phyloP scores from a whole-genome alignment of 371 early-diverging fungal genomes.

The Rhizopus arrhizus region DNA sequence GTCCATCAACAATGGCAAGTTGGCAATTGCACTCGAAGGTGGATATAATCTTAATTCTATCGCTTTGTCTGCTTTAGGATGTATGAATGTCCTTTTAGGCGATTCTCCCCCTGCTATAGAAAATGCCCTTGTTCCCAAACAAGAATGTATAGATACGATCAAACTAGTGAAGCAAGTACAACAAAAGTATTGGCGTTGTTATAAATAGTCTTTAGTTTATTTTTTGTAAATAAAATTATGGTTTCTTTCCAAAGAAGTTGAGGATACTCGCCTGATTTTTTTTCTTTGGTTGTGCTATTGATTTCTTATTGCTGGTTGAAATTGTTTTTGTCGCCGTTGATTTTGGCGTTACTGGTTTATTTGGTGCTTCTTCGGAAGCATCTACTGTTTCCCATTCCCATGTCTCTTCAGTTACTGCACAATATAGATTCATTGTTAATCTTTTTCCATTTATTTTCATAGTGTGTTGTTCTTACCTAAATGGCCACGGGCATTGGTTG shows the following conservation, averaged over 20 bases:
- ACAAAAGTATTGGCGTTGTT: conserved; percentile 54
- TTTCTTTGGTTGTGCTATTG: neutral
- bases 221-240: conserved; percentile 4
- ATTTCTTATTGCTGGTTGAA: conserved; percentile 1
- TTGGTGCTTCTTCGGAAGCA: conserved; percentile 2
- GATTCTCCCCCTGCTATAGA: conserved; percentile 51
- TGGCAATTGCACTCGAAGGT: conserved; percentile 82
- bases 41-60: conserved; percentile 83
- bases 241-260: conserved; percentile 21
- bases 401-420: conserved; percentile 27
- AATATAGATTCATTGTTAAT: neutral
- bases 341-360: neutral
- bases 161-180: conserved; percentile 53
- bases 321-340: neutral
- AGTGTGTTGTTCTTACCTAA: conserved; percentile 33
- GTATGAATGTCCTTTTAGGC: conserved; percentile 73
- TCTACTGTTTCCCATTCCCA: conserved; percentile 25
- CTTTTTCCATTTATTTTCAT: neutral
- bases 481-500: conserved; percentile 51
- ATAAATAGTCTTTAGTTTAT: neutral
- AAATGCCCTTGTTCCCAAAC: conserved; percentile 35
- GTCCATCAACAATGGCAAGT: conserved; percentile 67
- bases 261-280: conserved; percentile 16
- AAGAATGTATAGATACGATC: conserved; percentile 50
- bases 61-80: conserved; percentile 75